Base-by-base conservation (phyloP, 129 eudicot genomes). In the Smallanthus sonchifolius region DNA sequence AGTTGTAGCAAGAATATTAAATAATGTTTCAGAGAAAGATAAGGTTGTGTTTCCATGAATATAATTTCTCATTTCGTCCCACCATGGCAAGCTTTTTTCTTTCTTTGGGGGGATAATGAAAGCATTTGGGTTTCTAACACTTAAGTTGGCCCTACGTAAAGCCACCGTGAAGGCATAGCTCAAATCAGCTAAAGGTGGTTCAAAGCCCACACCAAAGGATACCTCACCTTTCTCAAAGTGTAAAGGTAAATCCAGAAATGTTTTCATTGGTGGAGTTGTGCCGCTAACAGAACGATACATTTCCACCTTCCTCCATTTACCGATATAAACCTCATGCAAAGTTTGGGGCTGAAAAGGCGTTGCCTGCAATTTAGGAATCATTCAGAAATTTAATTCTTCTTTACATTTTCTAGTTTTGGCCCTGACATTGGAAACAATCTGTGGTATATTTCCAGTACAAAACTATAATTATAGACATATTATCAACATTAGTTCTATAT, bases 11-110 rank as follows among this genome's bases (percentile, higher is more conserved):
- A 89, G 96, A 69, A 92, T 36, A 77, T 85, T 80, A 84, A 86
- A 89, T 73, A 35, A 54, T 7, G 85, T 80, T 75, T 86, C 85
- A 3, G 92, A 75, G 42, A 92, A 85, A 72, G 77, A 86, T 52
- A 92, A 75, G 42, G 86, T 80, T 28, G 81, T 73, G 38, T 80
- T 79, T 20, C 98, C 98, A 51, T 92, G 98, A 54, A 92, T 82
- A 60, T 92, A 92, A 79, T 92, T 92, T 84, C 98, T 87, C 91
- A 89, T 85, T 49, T 92, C 98, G 80, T 92, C 98, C 98, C 98
- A 92, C 98, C 98, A 92, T 5, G 98, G 98, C 69, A 92, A 83
- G 81, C 98, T 92, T 80, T 86, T 87, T 78, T 92, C 98, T 81
- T 89, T 92, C 76, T 87, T 92, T 9, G 90, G 92, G 38, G 96